Base-by-base conservation (phyloP, 345 rosid genomes). In the Ceriops zippeliana region DNA sequence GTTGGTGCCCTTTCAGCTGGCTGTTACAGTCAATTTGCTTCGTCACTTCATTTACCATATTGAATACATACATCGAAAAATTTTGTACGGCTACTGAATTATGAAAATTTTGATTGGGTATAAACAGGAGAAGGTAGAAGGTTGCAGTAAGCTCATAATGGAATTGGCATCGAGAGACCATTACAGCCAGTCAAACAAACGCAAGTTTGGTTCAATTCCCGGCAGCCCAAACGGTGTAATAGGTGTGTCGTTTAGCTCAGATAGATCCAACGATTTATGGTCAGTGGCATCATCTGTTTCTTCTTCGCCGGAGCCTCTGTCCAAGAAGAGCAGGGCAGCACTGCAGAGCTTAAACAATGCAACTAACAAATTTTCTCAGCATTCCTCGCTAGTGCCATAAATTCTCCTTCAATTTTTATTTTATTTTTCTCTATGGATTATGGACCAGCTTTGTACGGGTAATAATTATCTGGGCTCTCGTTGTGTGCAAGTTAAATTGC, bases 161-260 rank as follows among this genome's bases (percentile, higher is more conserved):
- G 92, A 80, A 16, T 26, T 81, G 74, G 76, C 79, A 26, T 22
- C 49, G 7, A 67, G 58, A 47, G 78, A 61, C 15, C 56, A 51
- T 62, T 60, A 53, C 34, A 57, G 22, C 61, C 68, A 67, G 68
- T 72, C 70, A 34, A 53, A 37, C 56, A 96, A 89, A 85, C 93
- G 99, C 22, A 92, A 90, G 73, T 69, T n/a, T 5, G 78, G 76
- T n/a, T 81, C 87, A 2, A 60, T 74, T 24, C 85, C 92, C 0
- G 70, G 83, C 62, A 87, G 96, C 71, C 92, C 93, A 4, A 85
- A 86, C 52, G 83, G 90, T 4, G 96, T 86, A 37, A 87, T 90
- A 22, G 90, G 87, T 70, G 72, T 78, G 73, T 86, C 86, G 8
- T 83, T 87, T 49, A 80, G 86, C 81, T 78, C 82, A 49, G 90